Conservation (phyloP, 331 rosid genomes). For the Stylosanthes scabra region DNA sequence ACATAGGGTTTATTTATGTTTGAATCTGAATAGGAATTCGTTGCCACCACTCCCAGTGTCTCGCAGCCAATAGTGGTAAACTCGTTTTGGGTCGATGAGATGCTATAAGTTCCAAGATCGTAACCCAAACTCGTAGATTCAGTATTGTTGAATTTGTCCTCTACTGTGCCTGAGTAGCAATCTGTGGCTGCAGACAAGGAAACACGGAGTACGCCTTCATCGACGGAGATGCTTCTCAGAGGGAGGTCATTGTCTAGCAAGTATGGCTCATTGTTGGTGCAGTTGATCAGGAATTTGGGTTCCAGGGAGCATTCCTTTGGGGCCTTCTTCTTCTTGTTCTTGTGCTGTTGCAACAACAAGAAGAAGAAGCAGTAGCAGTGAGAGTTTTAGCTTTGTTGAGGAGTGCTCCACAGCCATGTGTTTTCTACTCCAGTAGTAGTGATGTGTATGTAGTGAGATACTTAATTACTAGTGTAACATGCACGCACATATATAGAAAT, state of each 20-base stretch:
- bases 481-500: too few species aligned
- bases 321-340: too few species aligned
- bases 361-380: too few species aligned
- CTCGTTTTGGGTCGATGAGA: conserved; percentile 9
- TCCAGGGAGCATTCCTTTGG: conserved; percentile 30
- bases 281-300: conserved; percentile 32
- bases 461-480: too few species aligned
- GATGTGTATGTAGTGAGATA: too few species aligned
- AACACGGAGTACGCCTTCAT: background rate
- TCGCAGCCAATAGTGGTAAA: conserved; percentile 18
- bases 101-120: background rate
- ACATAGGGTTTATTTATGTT: background rate
- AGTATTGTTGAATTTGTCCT: too few species aligned
- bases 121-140: too few species aligned
- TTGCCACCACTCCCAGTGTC: background rate
- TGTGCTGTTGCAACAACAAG: too few species aligned
- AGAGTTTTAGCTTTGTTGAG: too few species aligned
- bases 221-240: conserved; percentile 21
- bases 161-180: conserved; percentile 12
- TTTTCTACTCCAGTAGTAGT: too few species aligned
- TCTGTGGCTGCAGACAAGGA: conserved; percentile 28
- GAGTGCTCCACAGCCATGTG: too few species aligned
- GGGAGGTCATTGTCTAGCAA: background rate
- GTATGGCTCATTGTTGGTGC: conserved; percentile 15
- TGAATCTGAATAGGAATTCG: background rate